A percentile compares a stretch with the other conserved stretches of the same genome.
phyloP scores from a whole-genome alignment of 179 eudicot genomes.

The Actinidia polygama region DNA sequence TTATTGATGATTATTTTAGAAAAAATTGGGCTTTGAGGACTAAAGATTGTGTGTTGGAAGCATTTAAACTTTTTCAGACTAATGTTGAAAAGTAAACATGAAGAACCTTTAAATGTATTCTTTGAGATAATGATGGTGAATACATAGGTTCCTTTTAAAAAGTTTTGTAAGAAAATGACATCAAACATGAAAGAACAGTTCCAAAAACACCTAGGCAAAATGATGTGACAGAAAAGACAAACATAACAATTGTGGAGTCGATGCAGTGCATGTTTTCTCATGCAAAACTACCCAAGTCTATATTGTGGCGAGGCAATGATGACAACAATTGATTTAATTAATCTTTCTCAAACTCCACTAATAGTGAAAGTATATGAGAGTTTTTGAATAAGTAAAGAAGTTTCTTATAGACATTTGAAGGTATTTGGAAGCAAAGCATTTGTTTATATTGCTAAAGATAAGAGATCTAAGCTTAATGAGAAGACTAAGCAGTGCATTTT shows the following conservation, averaged over 20 bases:
- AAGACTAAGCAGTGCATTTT: not conserved
- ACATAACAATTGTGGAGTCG: not conserved
- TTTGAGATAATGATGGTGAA: not conserved
- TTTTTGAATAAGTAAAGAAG: not conserved
- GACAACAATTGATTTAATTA: not conserved
- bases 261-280: not conserved
- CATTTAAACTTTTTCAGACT: not conserved
- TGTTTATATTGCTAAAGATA: not conserved
- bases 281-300: not conserved
- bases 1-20: conserved; percentile 11
- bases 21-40: not conserved
- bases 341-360: not conserved
- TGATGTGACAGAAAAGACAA: not conserved
- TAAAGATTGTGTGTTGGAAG: not conserved
- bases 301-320: not conserved
- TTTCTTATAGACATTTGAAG: not conserved
- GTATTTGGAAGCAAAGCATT: not conserved
- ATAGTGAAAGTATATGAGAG: not conserved
- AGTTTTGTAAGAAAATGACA: not conserved
- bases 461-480: not conserved
- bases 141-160: not conserved
- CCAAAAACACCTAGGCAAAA: not conserved
- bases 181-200: not conserved
- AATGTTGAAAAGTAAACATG: not conserved
- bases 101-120: not conserved